Base-by-base conservation (phyloP, 148 eudicot species). In the Vaccinium macrocarpon region DNA sequence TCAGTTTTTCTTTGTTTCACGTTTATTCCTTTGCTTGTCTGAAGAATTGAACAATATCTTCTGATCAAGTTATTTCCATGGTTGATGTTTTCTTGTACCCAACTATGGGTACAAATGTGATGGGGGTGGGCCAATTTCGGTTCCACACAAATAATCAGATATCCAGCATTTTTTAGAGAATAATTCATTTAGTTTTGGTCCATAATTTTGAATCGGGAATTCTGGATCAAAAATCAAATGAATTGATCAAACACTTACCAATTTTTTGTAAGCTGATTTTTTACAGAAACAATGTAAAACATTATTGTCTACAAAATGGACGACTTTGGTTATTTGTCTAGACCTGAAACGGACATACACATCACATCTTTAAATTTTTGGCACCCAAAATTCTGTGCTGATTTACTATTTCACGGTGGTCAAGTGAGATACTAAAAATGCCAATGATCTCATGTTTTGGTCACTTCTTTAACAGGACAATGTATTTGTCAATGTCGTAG, bases 401-500 rank as follows among this genome's bases (percentile, higher is more conserved):
- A 35, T 53, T 27, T 25, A 3, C 27, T 59, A 0, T 19, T 59
- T 59, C 8, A 11, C 66, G 21, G 66, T 59, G 66, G 66, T 59
- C 9, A 32, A 16, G 23, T 42, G 52, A 74, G 64, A 15, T 55
- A 23, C 8, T 53, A 16, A 55, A 32, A 18, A 12, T 29, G 72
- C 78, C 61, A 32, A 82, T 74, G 42, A 21, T 8, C 53, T 25
- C 18, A 50, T 66, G 66, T 74, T 57, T 3, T 79, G 27, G 66
- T 57, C 27, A 21, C 55, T 76, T 21, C 7, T 64, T 35, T 82
- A 27, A 51, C 91, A 91, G 93, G 93, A 91, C 86, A 89, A 91
- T 82, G 93, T 91, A 56, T 91, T 91, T 75, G 93, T 91, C 46
- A 88, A 76, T 68, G 93, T 91, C 7, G 91, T 91, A 9, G 93